Conservation (phyloP, 768 basidiomycete genomes). For the Hysterangium stoloniferum region DNA sequence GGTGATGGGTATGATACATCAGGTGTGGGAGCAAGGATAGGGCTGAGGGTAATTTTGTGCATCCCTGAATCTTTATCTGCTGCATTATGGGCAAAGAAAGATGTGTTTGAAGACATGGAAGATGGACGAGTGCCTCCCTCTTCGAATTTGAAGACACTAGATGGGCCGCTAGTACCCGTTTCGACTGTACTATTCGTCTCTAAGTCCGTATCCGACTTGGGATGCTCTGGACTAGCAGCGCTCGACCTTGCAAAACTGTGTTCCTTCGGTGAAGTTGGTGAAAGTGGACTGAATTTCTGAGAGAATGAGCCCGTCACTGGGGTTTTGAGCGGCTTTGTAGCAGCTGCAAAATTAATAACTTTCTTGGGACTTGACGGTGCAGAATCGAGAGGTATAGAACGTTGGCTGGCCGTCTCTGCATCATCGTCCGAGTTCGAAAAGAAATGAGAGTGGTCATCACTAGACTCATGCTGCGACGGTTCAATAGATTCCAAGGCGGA, state of each 20-base stretch:
- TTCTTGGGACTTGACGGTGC: constrained; percentile 27
- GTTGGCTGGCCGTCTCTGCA: constrained; percentile 72
- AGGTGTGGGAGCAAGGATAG: constrained; percentile 22
- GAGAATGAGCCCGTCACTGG: constrained; percentile 1
- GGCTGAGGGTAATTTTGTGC: constrained; percentile 19
- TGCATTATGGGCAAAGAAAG: constrained; percentile 40
- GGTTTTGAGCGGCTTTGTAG: constrained; percentile 11
- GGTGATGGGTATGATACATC: constrained; percentile 68
- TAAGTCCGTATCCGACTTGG: not conserved
- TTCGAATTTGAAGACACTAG: constrained; percentile 11
- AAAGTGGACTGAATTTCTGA: not conserved
- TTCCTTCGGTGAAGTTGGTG: not conserved
- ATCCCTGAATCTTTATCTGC: constrained; percentile 25
- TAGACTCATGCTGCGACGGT: constrained; percentile 2
- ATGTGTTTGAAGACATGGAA: constrained; percentile 42
- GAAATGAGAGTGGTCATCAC: constrained; percentile 17
- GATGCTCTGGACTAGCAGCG: not conserved
- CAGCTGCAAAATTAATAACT: constrained; percentile 11
- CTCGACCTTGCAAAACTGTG: not conserved
- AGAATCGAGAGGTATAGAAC: constrained; percentile 68
- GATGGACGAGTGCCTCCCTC: constrained; percentile 21
- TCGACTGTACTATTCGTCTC: constrained; percentile 2
- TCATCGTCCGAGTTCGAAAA: constrained; percentile 39
- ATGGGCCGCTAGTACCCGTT: constrained; percentile 3
- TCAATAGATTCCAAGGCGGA: constrained; percentile 2